These are phyloP conservation scores for Pleurotus cornucopiae DNA, from an alignment of 768 basidiomycete genomes.

Conservation along the genomic window DNA sequence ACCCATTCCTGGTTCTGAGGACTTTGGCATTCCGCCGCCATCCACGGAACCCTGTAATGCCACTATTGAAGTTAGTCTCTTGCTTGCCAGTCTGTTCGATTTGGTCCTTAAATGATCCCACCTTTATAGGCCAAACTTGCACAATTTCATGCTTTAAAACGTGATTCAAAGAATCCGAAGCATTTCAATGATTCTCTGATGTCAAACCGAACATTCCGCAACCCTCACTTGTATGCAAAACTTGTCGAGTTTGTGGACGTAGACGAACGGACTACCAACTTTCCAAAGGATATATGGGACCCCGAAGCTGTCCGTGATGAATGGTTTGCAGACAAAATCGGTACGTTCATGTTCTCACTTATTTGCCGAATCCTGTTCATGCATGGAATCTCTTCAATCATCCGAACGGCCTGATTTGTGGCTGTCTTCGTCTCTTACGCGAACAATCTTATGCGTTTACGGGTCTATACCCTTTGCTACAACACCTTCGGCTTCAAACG, in stretches of 20 bases:
- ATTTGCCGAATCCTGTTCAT: slow-evolving; percentile 16
- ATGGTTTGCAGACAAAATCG: slow-evolving; percentile 78
- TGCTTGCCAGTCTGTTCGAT: neutral
- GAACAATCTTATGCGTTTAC: neutral
- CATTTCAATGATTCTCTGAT: slow-evolving; percentile 97
- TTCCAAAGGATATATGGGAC: slow-evolving; percentile 72
- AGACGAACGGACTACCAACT: slow-evolving; percentile 84
- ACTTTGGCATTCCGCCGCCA: slow-evolving; percentile 77
- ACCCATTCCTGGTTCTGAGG: slow-evolving; percentile 54
- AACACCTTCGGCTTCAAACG: slow-evolving; percentile 15
- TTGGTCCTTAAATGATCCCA: neutral
- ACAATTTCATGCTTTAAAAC: slow-evolving; percentile 74
- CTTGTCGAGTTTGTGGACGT: slow-evolving; percentile 93
- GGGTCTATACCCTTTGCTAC: neutral
- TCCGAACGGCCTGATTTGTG: neutral
- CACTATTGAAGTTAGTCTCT: slow-evolving; percentile 48
- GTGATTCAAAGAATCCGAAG: slow-evolving; percentile 54
- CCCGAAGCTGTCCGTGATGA: slow-evolving; percentile 56
- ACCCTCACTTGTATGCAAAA: slow-evolving; percentile 93
- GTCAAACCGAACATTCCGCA: slow-evolving; percentile 89
- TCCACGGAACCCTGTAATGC: slow-evolving; percentile 55
- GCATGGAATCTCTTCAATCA: slow-evolving; percentile 16
- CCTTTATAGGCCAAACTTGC: slow-evolving; percentile 66
- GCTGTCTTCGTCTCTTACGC: neutral
- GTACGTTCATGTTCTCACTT: slow-evolving; percentile 40